Evolutionary conservation across 192 early-diverging fungal species (phyloP).

Genomic region (Linderina pennispora): DNA sequence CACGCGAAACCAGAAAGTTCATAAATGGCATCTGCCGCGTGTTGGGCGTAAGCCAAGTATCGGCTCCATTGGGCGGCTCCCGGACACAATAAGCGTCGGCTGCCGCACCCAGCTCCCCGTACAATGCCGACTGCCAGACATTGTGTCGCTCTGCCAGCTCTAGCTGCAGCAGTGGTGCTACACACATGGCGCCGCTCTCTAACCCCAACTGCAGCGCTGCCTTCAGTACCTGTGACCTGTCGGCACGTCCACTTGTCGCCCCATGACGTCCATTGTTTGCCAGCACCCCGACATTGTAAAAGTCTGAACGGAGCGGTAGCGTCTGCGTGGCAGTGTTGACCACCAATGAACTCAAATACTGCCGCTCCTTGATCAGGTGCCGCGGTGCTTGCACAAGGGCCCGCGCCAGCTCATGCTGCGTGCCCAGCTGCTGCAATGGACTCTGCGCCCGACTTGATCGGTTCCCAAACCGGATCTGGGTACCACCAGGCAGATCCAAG

Average conservation of each 20-base stretch:
- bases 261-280: slow-evolving; percentile 10
- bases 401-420: slow-evolving; percentile 15
- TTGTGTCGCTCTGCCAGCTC: slow-evolving; percentile 21
- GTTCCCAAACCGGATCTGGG: too few relatives aligned
- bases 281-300: slow-evolving; percentile 29
- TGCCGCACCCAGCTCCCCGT: not conserved
- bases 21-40: slow-evolving; percentile 36
- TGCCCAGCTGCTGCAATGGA: slow-evolving; percentile 23
- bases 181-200: slow-evolving; percentile 30
- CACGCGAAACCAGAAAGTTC: slow-evolving; percentile 27
- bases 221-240: too few relatives aligned
- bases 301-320: slow-evolving; percentile 32
- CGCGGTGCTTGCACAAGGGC: too few relatives aligned
- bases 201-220: slow-evolving; percentile 11
- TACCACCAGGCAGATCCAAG: too few relatives aligned
- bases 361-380: too few relatives aligned
- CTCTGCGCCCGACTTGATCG: slow-evolving; percentile 7
- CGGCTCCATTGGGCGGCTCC: slow-evolving; percentile 14
- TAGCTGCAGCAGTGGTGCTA: slow-evolving; percentile 11
- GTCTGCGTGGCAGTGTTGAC: slow-evolving; percentile 7
- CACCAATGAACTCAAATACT: slow-evolving; percentile 12
- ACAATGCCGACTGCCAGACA: slow-evolving; percentile 8
- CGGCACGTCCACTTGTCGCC: slow-evolving; percentile 3
- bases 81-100: slow-evolving; percentile 1
- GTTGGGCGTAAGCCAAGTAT: slow-evolving; percentile 36